phyloP scores from a whole-genome alignment of 1,284 basidiomycete genomes.

The Marasmius sp. region DNA sequence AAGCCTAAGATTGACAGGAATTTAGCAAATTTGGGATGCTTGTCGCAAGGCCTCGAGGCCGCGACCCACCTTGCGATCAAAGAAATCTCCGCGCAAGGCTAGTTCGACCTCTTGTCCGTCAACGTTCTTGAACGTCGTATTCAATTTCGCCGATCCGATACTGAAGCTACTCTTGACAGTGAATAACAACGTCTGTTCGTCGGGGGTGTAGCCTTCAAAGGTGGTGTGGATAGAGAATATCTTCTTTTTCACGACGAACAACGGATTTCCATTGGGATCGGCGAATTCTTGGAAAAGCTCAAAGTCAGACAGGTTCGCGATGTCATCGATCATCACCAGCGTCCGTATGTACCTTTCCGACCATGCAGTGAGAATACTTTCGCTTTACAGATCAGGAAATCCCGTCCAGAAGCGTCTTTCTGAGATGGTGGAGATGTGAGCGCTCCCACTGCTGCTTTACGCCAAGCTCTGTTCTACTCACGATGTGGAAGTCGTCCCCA shows the following conservation, averaged over 20 bases:
- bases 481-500: constrained; percentile 7
- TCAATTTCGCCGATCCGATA: constrained; percentile 10
- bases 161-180: constrained; percentile 13
- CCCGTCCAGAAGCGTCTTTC: not conserved
- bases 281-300: constrained; percentile 3
- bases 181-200: constrained; percentile 10
- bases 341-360: constrained; percentile 3
- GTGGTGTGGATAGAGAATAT: constrained; percentile 13
- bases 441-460: not conserved
- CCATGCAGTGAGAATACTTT: constrained; percentile 3
- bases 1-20: not conserved
- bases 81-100: constrained; percentile 11
- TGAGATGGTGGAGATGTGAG: not conserved
- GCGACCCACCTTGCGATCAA: constrained; percentile 10
- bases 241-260: constrained; percentile 12
- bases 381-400: constrained; percentile 2
- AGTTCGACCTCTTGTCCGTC: constrained; percentile 10
- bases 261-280: constrained; percentile 7
- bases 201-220: constrained; percentile 10
- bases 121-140: constrained; percentile 5
- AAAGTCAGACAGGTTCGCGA: not conserved
- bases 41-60: not conserved
- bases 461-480: not conserved
- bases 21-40: not conserved
- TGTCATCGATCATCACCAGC: too few species aligned